Conservation (phyloP, 2,329 filamentous ascomycete species). For the Ambrosiella beaveri region DNA sequence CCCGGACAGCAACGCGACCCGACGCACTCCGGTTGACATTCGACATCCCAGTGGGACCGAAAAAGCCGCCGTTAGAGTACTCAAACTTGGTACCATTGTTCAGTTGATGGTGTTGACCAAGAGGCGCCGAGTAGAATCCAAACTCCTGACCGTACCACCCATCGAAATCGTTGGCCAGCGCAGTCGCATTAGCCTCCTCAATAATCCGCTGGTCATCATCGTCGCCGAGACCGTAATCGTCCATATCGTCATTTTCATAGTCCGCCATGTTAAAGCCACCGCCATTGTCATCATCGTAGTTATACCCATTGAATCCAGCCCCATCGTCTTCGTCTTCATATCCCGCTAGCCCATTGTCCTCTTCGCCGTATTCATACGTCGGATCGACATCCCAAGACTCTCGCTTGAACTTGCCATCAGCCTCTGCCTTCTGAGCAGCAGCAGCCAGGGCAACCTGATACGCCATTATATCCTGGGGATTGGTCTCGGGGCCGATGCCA, state of each 20-base stretch:
- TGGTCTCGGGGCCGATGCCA: conserved; percentile 10
- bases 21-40: conserved; percentile 50
- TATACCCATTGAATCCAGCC: conserved; percentile 20
- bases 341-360: conserved; percentile 7
- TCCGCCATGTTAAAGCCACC: conserved; percentile 22
- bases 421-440: conserved; percentile 60
- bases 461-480: conserved; percentile 29
- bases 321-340: conserved; percentile 11
- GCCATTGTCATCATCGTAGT: conserved; percentile 34
- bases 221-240: conserved; percentile 44
- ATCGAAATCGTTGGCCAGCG: conserved; percentile 77
- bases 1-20: conserved; percentile 56
- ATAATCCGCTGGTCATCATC: conserved; percentile 82
- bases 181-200: conserved; percentile 86
- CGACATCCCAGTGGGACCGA: conserved; percentile 48
- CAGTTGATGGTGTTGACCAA: conserved; percentile 26
- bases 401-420: conserved; percentile 57
- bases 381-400: conserved; percentile 27
- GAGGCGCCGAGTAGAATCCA: conserved; percentile 66
- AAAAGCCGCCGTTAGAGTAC: conserved; percentile 73
- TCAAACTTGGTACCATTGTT: conserved; percentile 31
- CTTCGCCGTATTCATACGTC: conserved; percentile 9
- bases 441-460: conserved; percentile 76
- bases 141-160: conserved; percentile 95
- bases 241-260: conserved; percentile 35